Evolutionary conservation across 768 basidiomycete genomes (phyloP).

Genomic region (Kwoniella sp.): DNA sequence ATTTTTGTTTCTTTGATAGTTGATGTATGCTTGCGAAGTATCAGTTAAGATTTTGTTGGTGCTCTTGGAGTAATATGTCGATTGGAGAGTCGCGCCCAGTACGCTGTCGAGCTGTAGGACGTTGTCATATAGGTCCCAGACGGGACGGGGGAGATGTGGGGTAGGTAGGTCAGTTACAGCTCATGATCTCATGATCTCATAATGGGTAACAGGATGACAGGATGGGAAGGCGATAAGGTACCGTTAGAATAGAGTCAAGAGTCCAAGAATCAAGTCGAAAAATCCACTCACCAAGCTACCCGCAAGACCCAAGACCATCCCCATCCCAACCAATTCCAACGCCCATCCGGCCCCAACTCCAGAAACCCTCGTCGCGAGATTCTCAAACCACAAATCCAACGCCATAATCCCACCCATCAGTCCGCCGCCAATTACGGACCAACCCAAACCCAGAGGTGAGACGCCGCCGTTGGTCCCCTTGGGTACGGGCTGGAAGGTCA

Average conservation of each 20-base stretch:
- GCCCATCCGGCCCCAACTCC: constrained; percentile 51
- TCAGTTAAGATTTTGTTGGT: constrained; percentile 70
- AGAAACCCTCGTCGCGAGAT: constrained; percentile 40
- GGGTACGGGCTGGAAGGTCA: constrained; percentile 72
- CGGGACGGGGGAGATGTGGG: too few species aligned
- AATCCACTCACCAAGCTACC: constrained; percentile 71
- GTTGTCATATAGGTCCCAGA: background rate
- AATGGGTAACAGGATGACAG: too few species aligned
- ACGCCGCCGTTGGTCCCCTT: constrained; percentile 90
- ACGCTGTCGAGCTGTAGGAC: constrained; percentile 73
- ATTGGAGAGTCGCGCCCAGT: constrained; percentile 82
- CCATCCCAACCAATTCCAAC: constrained; percentile 63
- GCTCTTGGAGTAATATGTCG: constrained; percentile 69
- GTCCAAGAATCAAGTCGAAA: too few species aligned
- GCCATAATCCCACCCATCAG: constrained; percentile 70
- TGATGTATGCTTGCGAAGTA: constrained; percentile 51
- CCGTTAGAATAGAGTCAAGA: too few species aligned
- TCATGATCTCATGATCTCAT: too few species aligned
- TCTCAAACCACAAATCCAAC: constrained; percentile 66
- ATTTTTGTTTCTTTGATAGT: too few species aligned
- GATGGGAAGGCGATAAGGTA: too few species aligned
- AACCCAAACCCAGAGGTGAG: constrained; percentile 71
- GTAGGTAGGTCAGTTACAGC: too few species aligned
- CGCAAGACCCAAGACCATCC: constrained; percentile 68
- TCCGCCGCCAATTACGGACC: constrained; percentile 72